Conservation (phyloP, 495 filamentous ascomycete genomes). For the Astrocystis sublimbata region DNA sequence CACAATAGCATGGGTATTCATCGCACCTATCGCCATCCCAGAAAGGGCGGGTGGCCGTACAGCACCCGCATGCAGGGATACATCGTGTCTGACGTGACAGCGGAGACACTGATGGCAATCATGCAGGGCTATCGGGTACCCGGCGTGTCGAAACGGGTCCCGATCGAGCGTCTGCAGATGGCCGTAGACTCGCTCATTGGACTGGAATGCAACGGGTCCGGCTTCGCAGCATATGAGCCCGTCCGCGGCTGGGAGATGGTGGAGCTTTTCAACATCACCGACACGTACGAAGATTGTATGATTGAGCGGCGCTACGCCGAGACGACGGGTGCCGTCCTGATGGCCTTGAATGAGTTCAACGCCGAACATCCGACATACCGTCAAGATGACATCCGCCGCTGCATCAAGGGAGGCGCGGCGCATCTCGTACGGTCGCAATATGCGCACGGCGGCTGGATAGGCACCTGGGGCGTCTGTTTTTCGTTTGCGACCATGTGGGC, state of each 20-base stretch:
- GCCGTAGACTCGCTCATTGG: slow-evolving; percentile 80
- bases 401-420: slow-evolving; percentile 59
- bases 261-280: slow-evolving; percentile 77
- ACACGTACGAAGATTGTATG: slow-evolving; percentile 86
- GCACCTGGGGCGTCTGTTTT: slow-evolving; percentile 85
- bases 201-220: slow-evolving; percentile 81
- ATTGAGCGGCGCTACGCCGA: slow-evolving; percentile 85
- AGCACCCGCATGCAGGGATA: slow-evolving; percentile 79
- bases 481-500: slow-evolving; percentile 86
- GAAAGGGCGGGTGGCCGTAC: slow-evolving; percentile 83
- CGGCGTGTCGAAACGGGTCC: slow-evolving; percentile 62
- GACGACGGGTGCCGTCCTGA: slow-evolving; percentile 79
- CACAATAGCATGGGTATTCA: slow-evolving; percentile 67
- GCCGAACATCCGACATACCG: slow-evolving; percentile 70
- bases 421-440: slow-evolving; percentile 70
- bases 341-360: slow-evolving; percentile 66
- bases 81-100: slow-evolving; percentile 77
- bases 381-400: slow-evolving; percentile 62
- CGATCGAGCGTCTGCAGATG: slow-evolving; percentile 63
- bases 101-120: slow-evolving; percentile 72
- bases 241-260: slow-evolving; percentile 66
- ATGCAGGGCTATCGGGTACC: slow-evolving; percentile 68
- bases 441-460: slow-evolving; percentile 77
- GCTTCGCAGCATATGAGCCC: slow-evolving; percentile 76
- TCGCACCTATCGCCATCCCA: slow-evolving; percentile 71